Percentiles rank a stretch among this genome's conserved stretches.
Evolutionary conservation across 805 yeast genomes (phyloP).

Genomic region (Nakazawaea wyomingensis): DNA sequence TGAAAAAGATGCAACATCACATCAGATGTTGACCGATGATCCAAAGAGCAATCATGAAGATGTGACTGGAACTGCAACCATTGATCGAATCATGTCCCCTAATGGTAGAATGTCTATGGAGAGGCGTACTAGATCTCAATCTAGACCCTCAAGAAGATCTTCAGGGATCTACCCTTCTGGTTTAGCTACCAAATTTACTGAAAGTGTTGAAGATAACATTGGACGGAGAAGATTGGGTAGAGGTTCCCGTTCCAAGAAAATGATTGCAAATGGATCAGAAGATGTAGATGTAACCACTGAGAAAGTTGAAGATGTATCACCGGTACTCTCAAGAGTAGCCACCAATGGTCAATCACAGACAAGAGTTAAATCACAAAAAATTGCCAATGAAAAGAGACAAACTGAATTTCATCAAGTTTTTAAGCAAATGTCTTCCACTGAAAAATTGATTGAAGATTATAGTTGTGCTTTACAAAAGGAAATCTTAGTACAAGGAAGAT

Average conservation of each 20-base stretch:
- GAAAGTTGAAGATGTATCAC: slow-evolving; percentile 8
- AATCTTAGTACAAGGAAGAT: slow-evolving; percentile 60
- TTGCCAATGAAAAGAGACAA: slow-evolving; percentile 47
- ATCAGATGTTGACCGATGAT: too few relatives aligned
- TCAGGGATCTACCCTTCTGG: background rate
- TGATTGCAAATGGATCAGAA: background rate
- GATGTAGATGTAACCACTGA: slow-evolving; percentile 13
- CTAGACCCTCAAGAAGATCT: background rate
- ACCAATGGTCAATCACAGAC: slow-evolving; percentile 13
- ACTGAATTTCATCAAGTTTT: slow-evolving; percentile 57
- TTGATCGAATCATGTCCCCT: slow-evolving; percentile 5
- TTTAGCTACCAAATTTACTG: background rate
- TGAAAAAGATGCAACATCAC: slow-evolving; percentile 4
- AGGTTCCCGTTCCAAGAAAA: slow-evolving; percentile 4
- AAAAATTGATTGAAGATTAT: slow-evolving; percentile 53
- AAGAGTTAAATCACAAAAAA: slow-evolving; percentile 13
- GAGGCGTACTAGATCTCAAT: background rate
- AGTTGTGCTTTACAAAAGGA: slow-evolving; percentile 65
- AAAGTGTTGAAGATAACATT: slow-evolving; percentile 5
- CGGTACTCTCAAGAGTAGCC: slow-evolving; percentile 10
- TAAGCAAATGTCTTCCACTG: slow-evolving; percentile 44
- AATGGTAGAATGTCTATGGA: slow-evolving; percentile 5
- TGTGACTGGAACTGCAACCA: background rate
- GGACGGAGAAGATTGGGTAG: background rate
- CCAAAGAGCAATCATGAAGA: background rate